phyloP scores from a whole-genome alignment of 306 rosid species.

The Citrullus colocynthis region DNA sequence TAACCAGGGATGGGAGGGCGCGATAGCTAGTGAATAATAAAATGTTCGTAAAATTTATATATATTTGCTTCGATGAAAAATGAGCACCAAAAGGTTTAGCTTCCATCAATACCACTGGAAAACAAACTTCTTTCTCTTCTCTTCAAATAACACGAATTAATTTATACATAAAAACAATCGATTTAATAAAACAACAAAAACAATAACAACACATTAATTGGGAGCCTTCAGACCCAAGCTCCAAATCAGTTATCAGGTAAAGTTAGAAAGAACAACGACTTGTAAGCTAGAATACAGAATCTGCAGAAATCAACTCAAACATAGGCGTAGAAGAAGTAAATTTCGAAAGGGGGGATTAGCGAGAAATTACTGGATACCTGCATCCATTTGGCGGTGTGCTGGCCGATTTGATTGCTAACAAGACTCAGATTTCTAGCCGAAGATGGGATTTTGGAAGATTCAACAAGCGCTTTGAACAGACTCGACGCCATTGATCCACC shows the following conservation, averaged over 20 bases:
- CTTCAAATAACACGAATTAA: background rate
- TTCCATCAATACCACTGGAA: background rate
- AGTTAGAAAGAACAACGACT: background rate
- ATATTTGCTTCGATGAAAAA: background rate
- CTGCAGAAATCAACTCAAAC: background rate
- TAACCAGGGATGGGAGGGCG: background rate
- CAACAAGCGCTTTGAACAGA: constrained; percentile 44
- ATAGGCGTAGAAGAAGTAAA: background rate
- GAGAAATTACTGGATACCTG: constrained; percentile 30
- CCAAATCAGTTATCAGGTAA: background rate
- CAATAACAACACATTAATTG: background rate
- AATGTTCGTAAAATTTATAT: background rate
- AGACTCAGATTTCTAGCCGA: constrained; percentile 41
- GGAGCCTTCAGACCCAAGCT: background rate
- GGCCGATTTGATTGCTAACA: constrained; percentile 37
- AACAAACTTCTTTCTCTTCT: background rate
- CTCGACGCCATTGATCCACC: constrained; percentile 51
- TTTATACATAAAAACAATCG: background rate
- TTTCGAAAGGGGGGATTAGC: background rate
- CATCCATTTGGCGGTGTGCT: constrained; percentile 84
- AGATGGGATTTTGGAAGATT: constrained; percentile 28
- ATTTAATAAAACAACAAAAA: background rate
- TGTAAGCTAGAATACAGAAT: background rate
- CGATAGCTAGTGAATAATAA: background rate
- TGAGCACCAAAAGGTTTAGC: background rate